Evolutionary conservation across 371 early-diverging fungal genomes (phyloP), one percentile per base, ranked within the genome.

Genomic region (Rhizopus arrhizus): DNA sequence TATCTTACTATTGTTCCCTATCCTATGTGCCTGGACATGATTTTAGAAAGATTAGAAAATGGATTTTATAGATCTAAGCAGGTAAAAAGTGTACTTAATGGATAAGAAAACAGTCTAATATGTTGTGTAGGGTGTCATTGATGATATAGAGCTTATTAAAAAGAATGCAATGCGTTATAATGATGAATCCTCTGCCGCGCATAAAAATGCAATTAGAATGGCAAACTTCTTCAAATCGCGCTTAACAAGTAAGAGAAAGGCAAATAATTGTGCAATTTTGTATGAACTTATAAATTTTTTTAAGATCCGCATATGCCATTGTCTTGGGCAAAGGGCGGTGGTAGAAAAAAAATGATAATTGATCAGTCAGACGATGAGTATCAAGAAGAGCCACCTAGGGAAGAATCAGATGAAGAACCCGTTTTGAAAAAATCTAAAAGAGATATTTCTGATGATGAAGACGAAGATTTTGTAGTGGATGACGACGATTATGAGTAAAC

Each of bases 131-230:
- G 82, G 87, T 0, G 75, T 91, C 4, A 71, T 82, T 32, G 89
- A 84, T 56, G 91, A 91, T 69, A 72, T 91, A 5, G 81, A 75
- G 46, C 62, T 85, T 57, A 78, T 91, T 13, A 83, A 81, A 42
- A 82, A 84, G 57, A 89, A 91, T 68, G 89, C 90, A 3, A 72
- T 82, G 47, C 77, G 74, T 11, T 91, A 81, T 62, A 91, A 91
- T 54, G 82, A 85, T 15, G 85, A 84, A 5, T 75, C 77, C 1
- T 87, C 89, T 5, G 60, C 64, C 7, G 86, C 89, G 9, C 70
- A 82, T 45, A 69, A 82, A 15, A 80, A 81, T 33, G 88, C 90
- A 1, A 74, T 73, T 45, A 66, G 84, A 49, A 63, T 91, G 50
- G 75, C 84, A n/a, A 69, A 80, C 4, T 77, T 79, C 41, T 89